Base-by-base conservation (phyloP, 2,329 filamentous ascomycete species). In the Hymenoscyphus salicellus region DNA sequence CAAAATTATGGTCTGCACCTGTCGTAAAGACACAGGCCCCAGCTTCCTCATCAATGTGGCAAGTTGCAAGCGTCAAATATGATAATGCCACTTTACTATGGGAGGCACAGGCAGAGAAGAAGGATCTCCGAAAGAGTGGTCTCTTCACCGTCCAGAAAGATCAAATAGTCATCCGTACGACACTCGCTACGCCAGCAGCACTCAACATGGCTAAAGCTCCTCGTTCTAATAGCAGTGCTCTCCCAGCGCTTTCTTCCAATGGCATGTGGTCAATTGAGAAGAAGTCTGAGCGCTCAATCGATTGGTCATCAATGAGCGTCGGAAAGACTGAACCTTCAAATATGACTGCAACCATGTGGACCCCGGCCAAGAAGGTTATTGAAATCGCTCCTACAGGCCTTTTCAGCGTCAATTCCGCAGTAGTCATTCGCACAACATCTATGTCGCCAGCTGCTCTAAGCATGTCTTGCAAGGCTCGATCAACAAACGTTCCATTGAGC, bases 401-500 rank as follows among this genome's bases (percentile, higher is more conserved):
- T 8, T 75, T 73, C 52, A 58, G 64, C 49, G 52, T 30, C n/a
- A 38, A 60, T 10, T 38, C 57, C 52, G 60, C 68, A 65, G 57
- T 57, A 28, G 56, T 63, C 52, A 72, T 62, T 57, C 71, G 73
- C 8, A 64, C 62, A 32, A 72, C 61, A 6, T 49, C 61, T 55
- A 55, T 69, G 16, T 43, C 52, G 11, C 73, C 74, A 55, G 72
- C 71, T 23, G 71, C 71, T 8, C 56, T 74, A 23, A 62, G 60
- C 23, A 73, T 74, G 70, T 55, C 63, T 23, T 60, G 58, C 56
- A 74, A 70, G 57, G 66, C 69, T 28, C 67, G 71, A 43, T 62
- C 36, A 8, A 65, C 16, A 17, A 36, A 30, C 1, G 32, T 55
- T 6, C 41, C 65, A 14, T 52, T 73, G 20, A 58, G 52, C 43